Evolutionary conservation across 352 stramenopile genomes (phyloP).

Genomic region (Bremia lactucae): DNA sequence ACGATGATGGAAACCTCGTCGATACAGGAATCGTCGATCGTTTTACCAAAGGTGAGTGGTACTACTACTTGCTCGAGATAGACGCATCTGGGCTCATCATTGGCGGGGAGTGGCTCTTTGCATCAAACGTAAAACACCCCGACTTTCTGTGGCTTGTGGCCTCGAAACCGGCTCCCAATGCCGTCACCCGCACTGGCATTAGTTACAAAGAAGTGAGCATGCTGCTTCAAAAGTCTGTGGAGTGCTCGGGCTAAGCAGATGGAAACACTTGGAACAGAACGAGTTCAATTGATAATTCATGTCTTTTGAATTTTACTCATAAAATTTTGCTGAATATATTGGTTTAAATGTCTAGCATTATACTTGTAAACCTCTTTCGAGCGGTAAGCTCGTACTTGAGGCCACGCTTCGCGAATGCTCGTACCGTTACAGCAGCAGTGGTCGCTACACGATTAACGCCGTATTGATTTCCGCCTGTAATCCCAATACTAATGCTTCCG

Average conservation of each 20-base stretch:
- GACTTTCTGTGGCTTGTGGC: constrained; percentile 35
- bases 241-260: constrained; percentile 13
- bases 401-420: too few species aligned
- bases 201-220: constrained; percentile 21
- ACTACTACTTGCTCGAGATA: constrained; percentile 37
- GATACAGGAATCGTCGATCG: constrained; percentile 8
- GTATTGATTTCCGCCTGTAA: too few species aligned
- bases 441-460: too few species aligned
- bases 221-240: constrained; percentile 16
- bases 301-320: too few species aligned
- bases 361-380: too few species aligned
- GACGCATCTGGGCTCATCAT: constrained; percentile 25
- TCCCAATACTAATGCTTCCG: too few species aligned
- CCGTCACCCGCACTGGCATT: constrained; percentile 11
- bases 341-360: too few species aligned
- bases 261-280: too few species aligned
- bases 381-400: too few species aligned
- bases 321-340: too few species aligned
- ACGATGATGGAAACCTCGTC: constrained; percentile 28
- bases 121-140: constrained; percentile 22
- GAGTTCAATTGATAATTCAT: too few species aligned
- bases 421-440: too few species aligned
- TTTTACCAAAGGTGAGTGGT: constrained; percentile 18
- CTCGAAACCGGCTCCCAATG: constrained; percentile 14
- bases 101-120: constrained; percentile 34